A percentile compares a stretch with the other conserved stretches of the same genome.
phyloP scores from a whole-genome alignment of 768 basidiomycete species.

The Boletus tylopilopsis region DNA sequence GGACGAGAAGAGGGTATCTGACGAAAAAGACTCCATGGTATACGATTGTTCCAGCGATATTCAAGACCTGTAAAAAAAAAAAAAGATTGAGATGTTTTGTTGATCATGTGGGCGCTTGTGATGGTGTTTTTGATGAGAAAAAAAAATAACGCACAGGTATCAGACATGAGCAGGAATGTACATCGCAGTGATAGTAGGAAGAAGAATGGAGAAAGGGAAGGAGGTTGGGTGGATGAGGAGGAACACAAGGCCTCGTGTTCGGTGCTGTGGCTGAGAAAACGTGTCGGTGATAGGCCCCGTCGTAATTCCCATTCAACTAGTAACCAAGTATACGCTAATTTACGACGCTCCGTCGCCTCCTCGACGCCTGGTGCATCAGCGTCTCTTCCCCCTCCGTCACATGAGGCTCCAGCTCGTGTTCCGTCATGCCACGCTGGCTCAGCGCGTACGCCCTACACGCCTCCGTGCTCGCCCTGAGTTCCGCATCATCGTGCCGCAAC shows the following conservation, averaged over 20 bases:
- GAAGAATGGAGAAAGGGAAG: conserved; percentile 2
- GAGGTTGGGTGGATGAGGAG: too few relatives aligned
- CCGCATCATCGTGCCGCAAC: conserved; percentile 52
- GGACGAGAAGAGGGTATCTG: conserved; percentile 28
- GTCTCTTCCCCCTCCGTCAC: conserved; percentile 51
- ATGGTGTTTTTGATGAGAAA: background rate
- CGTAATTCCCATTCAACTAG: conserved; percentile 21
- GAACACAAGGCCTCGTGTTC: conserved; percentile 28
- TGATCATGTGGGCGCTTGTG: background rate
- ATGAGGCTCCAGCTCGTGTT: conserved; percentile 65
- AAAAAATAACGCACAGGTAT: conserved; percentile 16
- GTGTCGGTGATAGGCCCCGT: conserved; percentile 4
- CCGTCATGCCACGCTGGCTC: conserved; percentile 52
- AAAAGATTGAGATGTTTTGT: conserved; percentile 1
- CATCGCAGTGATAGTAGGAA: conserved; percentile 20
- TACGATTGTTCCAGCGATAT: conserved; percentile 30
- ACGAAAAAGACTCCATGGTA: conserved; percentile 31
- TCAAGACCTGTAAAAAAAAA: conserved; percentile 28
- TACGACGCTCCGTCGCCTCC: background rate
- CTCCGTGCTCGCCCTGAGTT: conserved; percentile 54
- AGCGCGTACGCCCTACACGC: conserved; percentile 67
- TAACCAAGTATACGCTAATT: background rate
- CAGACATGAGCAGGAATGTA: conserved; percentile 23
- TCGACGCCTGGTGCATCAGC: conserved; percentile 33
- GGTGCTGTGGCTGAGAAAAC: too few relatives aligned